Evolutionary conservation across 148 eudicot genomes (phyloP), one percentile per base, ranked within the genome.

Genomic region (Nyssa sinensis): DNA sequence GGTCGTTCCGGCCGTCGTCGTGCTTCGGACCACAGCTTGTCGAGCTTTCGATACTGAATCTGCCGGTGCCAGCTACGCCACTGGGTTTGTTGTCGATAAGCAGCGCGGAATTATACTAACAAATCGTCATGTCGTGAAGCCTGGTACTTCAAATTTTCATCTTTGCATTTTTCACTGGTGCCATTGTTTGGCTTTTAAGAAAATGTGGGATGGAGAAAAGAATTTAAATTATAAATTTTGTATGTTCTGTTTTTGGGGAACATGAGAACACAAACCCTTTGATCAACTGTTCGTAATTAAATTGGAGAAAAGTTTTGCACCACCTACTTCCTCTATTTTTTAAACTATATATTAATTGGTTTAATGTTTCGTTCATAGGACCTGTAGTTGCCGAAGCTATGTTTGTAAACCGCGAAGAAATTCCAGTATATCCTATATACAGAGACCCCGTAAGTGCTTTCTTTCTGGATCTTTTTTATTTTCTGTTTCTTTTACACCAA

Each of bases 371-470:
- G 51, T 44, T 44, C 16, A 14, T 44, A 95, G 98, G 98, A 35
- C 99, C 99, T 13, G 98, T 95, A 67, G 94, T 93, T 69, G 96
- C 97, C 31, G 99, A 95, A 83, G 99, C 99, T 75, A 93, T 88
- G 97, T 93, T 95, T 73, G 93, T 93, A 74, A 93, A 95, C 60
- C 89, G 99, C 7, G 98, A 95, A 77, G 99, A 93, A 81, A 73
- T 95, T 75, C 96, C 99, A 5, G 86, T 95, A 16, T 89, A 85
- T 83, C 98, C 99, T 17, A 62, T 89, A 32, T 95, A 95, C 73
- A 84, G 99, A 82, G 99, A 95, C 77, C 99, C 98, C 59, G 99
- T 95, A 70, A 85, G 99, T 75, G 29, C 27, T 25, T 61, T 66
- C 1, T 49, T 66, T 74, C n/a, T 66, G 31, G 51, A n/a, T n/a